These are phyloP conservation scores for Sedum album DNA, from an alignment of 164 flowering plant species.

Conservation along the genomic window DNA sequence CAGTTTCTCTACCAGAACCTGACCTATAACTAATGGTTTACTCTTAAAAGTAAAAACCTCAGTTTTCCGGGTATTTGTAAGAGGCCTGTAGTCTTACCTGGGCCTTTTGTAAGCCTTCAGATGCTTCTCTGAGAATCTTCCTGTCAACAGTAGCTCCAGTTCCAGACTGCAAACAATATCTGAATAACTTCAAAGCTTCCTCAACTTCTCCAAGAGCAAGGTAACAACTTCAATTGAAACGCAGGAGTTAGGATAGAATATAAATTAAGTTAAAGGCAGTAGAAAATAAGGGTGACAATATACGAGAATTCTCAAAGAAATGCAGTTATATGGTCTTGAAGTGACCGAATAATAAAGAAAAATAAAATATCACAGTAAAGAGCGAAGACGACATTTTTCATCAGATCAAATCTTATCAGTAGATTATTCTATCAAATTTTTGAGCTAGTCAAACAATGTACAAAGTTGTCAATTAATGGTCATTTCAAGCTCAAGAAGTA, in stretches of 20 bases:
- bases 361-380: not conserved
- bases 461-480: not conserved
- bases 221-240: slow-evolving; percentile 22
- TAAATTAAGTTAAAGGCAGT: not conserved
- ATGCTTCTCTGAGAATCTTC: slow-evolving; percentile 36
- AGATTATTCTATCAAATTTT: not conserved
- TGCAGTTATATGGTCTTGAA: not conserved
- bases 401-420: not conserved
- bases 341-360: not conserved
- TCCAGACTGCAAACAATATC: slow-evolving; percentile 31
- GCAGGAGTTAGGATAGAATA: not conserved
- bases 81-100: slow-evolving; percentile 19
- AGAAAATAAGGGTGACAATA: not conserved
- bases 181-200: slow-evolving; percentile 27
- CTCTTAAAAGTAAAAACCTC: no score
- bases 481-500: not conserved
- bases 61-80: no score
- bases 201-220: slow-evolving; percentile 44
- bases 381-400: not conserved
- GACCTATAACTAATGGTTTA: no score
- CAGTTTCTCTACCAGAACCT: not conserved
- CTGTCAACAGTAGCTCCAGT: slow-evolving; percentile 30
- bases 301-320: not conserved
- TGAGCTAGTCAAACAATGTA: no score
- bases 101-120: slow-evolving; percentile 37